Base-by-base conservation (phyloP, 2,329 filamentous ascomycete genomes). In the Penicillium sp. region DNA sequence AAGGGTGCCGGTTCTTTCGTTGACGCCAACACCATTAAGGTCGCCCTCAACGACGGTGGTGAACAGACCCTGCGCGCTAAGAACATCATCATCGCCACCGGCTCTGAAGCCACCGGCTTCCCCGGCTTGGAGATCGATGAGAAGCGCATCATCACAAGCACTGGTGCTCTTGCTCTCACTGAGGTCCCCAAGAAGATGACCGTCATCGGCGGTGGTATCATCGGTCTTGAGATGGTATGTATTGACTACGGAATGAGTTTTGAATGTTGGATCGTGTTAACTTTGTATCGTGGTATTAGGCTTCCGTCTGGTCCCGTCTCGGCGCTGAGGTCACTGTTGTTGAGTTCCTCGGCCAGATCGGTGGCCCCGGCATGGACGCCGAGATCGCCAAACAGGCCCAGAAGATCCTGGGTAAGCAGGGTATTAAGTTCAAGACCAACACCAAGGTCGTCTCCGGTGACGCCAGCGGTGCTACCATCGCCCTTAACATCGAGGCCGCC, bases 1-100 rank as follows among this genome's bases (percentile, higher is more conserved):
- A 97, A 97, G 83, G 94, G 94, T 68, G 87, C 91, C 50, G 93
- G 89, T 66, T 84, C 90, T 46, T 96, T 97, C 74, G 84, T 88
- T 70, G 90, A 90, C 75, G 90, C 95, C 79, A 86, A 97, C 80
- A 93, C 94, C 70, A 80, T 99, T 78, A 92, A 91, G 78, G 91
- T 99, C 69, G 88, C 89, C 72, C 86, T 97, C 61, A 85, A 89
- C 68, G 93, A 97, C 21, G 94, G 94, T 69, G 92, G 93, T 73
- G 92, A 97, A 84, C 88, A 90, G 62, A 90, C 84, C 65, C 79
- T 97, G 60, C 84, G 85, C 67, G 94, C 87, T 72, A 97, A 97
- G 87, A 99, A 99, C 81, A 96, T 99, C 74, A 82, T 99, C 70
- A 96, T 99, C 75, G 93, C 94, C 61, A 99, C 94, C 64, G 94